Evolutionary conservation across 257 asterid genomes (phyloP).

Genomic region (Solanum commersonii): DNA sequence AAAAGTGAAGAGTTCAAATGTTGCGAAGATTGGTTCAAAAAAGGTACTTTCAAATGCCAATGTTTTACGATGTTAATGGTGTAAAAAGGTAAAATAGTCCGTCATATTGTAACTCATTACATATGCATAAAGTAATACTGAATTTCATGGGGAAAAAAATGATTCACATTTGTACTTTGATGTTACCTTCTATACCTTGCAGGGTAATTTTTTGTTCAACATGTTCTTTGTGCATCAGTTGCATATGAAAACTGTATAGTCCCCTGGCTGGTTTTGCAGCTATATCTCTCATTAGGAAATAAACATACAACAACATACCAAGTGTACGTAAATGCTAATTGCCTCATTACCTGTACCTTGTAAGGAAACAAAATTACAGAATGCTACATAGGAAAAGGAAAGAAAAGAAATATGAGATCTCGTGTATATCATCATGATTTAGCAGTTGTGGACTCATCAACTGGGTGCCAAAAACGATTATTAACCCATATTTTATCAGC

Average conservation of each 20-base stretch:
- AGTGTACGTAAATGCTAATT: no score
- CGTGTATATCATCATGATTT: neutral
- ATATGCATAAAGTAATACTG: neutral
- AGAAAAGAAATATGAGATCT: neutral
- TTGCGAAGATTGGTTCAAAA: neutral
- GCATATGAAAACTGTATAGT: neutral
- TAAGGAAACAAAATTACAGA: neutral
- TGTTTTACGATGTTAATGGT: neutral
- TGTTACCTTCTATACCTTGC: neutral
- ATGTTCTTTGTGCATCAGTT: neutral
- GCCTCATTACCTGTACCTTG: neutral
- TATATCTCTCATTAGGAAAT: neutral
- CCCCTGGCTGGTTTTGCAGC: neutral
- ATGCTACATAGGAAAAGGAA: neutral
- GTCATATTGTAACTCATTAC: neutral
- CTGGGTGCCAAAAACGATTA: conserved; percentile 45
- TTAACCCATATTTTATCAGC: conserved; percentile 73
- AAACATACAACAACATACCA: neutral
- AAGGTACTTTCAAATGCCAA: neutral
- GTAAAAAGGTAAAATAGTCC: neutral
- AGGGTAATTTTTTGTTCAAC: neutral
- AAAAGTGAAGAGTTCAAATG: neutral
- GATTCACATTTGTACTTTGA: neutral
- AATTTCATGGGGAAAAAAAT: neutral
- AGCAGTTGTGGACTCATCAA: conserved; percentile 40